Conservation (phyloP, 129 eudicot species). For the Lactuca sativa region DNA sequence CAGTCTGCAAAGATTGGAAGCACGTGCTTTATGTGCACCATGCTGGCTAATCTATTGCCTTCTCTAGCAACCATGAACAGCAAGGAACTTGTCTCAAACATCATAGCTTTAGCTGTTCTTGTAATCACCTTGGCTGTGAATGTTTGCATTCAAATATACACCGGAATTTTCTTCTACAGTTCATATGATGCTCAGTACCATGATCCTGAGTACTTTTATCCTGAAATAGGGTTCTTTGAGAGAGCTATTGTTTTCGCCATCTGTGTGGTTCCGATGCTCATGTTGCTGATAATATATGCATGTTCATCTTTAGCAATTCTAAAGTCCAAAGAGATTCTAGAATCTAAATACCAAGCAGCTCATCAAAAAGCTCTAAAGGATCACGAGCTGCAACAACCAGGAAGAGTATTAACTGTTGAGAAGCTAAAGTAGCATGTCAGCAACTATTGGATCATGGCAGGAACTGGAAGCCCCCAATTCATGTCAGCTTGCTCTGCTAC, state of each 20-base stretch:
- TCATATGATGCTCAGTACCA: too few relatives aligned
- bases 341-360: conserved; percentile 1
- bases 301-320: conserved; percentile 21
- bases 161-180: background rate
- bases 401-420: background rate
- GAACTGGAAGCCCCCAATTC: conserved; percentile 30
- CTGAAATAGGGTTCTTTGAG: too few relatives aligned
- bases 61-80: conserved; percentile 27
- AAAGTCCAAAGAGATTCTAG: conserved; percentile 13
- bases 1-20: background rate
- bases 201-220: too few relatives aligned
- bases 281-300: conserved; percentile 4
- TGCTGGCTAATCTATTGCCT: conserved; percentile 32
- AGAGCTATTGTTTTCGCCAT: too few relatives aligned
- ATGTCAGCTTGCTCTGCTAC: conserved; percentile 23
- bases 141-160: conserved; percentile 19
- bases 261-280: conserved; percentile 15
- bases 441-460: conserved; percentile 39
- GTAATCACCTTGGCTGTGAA: conserved; percentile 36
- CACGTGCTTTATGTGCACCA: conserved; percentile 22
- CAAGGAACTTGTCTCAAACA: conserved; percentile 26
- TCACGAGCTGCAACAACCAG: background rate
- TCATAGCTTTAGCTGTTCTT: conserved; percentile 23
- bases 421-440: conserved; percentile 7
- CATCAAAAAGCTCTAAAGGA: background rate